phyloP scores from a whole-genome alignment of 768 basidiomycete species.

The Tubosaeta sp. region DNA sequence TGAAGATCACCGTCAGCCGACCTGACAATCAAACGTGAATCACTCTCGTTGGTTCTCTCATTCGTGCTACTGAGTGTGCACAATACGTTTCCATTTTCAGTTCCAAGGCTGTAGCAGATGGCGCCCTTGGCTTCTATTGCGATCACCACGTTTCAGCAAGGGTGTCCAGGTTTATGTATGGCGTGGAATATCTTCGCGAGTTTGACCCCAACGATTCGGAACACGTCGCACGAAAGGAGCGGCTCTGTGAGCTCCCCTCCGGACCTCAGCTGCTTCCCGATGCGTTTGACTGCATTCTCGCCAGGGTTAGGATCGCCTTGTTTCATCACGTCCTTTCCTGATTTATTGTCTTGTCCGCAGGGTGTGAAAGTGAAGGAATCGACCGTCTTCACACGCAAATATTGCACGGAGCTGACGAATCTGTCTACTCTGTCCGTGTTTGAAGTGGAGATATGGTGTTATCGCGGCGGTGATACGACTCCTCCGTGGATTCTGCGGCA shows the following conservation, averaged over 20 bases:
- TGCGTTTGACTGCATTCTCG: slow-evolving; percentile 78
- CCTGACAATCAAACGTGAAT: slow-evolving; percentile 77
- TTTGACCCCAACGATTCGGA: slow-evolving; percentile 62
- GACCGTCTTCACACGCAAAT: slow-evolving; percentile 76
- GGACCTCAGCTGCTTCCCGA: slow-evolving; percentile 76
- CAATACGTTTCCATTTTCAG: slow-evolving; percentile 33
- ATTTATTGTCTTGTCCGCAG: slow-evolving; percentile 31
- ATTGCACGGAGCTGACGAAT: slow-evolving; percentile 77
- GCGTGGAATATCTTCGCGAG: slow-evolving; percentile 73
- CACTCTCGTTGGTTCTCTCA: slow-evolving; percentile 4
- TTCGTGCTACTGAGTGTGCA: slow-evolving; percentile 3
- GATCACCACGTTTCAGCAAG: slow-evolving; percentile 82
- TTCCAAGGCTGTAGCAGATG: slow-evolving; percentile 82
- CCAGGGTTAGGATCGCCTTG: slow-evolving; percentile 44
- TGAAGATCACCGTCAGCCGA: slow-evolving; percentile 59
- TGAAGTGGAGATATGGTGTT: slow-evolving; percentile 84
- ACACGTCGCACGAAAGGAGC: slow-evolving; percentile 57
- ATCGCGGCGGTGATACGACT: slow-evolving; percentile 63
- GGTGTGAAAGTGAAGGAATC: slow-evolving; percentile 76
- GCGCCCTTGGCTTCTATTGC: slow-evolving; percentile 79
- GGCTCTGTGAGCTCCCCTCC: slow-evolving; percentile 70
- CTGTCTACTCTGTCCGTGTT: slow-evolving; percentile 73
- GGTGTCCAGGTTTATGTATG: slow-evolving; percentile 78
- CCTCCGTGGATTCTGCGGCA: slow-evolving; percentile 73
- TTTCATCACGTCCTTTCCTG: background rate